Evolutionary conservation across 2,329 filamentous ascomycete species (phyloP), one percentile per base, ranked within the genome.

Genomic region (Cadophora gregata): DNA sequence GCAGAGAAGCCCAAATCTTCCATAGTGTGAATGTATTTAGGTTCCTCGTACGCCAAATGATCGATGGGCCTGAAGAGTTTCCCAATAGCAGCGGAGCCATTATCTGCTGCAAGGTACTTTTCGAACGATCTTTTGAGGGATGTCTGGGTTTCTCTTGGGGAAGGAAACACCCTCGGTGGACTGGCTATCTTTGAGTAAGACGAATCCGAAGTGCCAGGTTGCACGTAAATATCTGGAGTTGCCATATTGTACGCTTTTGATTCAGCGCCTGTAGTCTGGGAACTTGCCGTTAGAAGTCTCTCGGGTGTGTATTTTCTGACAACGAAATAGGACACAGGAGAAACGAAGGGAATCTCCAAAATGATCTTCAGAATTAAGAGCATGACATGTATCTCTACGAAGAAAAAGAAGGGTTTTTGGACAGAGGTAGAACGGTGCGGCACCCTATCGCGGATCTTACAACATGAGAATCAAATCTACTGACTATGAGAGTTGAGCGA

Each of bases 1-100:
- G 85, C 81, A 1, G 81, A 74, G 48, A 85, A 84, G 1, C 85
- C 86, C 61, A 90, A 80, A 36, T 90, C 88, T 71, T 84, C 81
- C 88, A 90, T 90, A 21, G 81, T 85, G 71, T 86, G 78, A 53
- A 86, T 78, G 68, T 84, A 82, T 16, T 82, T 79, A 12, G 84
- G 82, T 16, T 81, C 75, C 62, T 82, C 79, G 75, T 83, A 88
- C 27, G 77, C 77, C 21, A 91, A 76, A 73, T 91, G 88, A 74
- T 82, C 84, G 45, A 78, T 72, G 1, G 86, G 82, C 60, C 86
- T 78, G 73, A 90, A 90, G 2, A 78, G 69, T 59, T 73, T 75
- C 33, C 74, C 74, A 42, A 73, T 67, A 31, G 71, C 67, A 33
- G 69, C 63, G 16, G 70, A 70, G 36, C 61, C 65, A 53, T 74